A percentile compares a stretch with the other conserved stretches of the same genome.
Evolutionary conservation across 768 basidiomycete genomes (phyloP).

Genomic region (Boletales sp.): DNA sequence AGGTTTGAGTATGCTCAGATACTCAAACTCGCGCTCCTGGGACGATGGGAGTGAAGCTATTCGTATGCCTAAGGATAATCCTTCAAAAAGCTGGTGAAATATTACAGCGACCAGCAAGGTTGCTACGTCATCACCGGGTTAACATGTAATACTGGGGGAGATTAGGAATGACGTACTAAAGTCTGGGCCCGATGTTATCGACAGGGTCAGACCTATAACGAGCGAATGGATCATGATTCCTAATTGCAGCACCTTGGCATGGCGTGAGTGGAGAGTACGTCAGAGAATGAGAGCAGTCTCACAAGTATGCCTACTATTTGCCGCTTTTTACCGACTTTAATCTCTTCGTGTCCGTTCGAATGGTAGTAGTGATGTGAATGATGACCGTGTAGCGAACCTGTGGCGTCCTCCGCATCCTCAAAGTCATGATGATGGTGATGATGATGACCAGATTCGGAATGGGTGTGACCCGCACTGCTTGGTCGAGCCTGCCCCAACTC

Average conservation of each 20-base stretch:
- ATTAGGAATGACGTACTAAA: conserved; percentile 50
- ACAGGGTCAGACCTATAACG: conserved; percentile 74
- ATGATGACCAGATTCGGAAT: neutral
- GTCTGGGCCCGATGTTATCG: conserved; percentile 64
- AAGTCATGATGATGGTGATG: conserved; percentile 13
- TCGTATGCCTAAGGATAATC: conserved; percentile 77
- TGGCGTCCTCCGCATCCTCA: neutral
- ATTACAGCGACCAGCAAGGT: conserved; percentile 70
- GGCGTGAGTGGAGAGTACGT: neutral
- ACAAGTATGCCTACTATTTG: conserved; percentile 78
- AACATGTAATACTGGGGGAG: neutral
- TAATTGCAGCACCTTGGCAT: conserved; percentile 65
- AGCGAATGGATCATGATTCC: conserved; percentile 86
- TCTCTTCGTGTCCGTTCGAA: conserved; percentile 10
- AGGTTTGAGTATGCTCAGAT: conserved; percentile 41
- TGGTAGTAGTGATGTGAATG: neutral
- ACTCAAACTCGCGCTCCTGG: conserved; percentile 16
- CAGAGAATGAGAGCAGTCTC: neutral
- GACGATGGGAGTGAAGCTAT: conserved; percentile 62
- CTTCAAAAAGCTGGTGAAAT: conserved; percentile 85
- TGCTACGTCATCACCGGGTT: conserved; percentile 35
- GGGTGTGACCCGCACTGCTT: neutral
- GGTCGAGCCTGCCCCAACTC: neutral
- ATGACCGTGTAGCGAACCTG: neutral
- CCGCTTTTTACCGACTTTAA: conserved; percentile 48